Base-by-base conservation (phyloP, 176 grass and related monocot genomes). In the Phyllostachys edulis region DNA sequence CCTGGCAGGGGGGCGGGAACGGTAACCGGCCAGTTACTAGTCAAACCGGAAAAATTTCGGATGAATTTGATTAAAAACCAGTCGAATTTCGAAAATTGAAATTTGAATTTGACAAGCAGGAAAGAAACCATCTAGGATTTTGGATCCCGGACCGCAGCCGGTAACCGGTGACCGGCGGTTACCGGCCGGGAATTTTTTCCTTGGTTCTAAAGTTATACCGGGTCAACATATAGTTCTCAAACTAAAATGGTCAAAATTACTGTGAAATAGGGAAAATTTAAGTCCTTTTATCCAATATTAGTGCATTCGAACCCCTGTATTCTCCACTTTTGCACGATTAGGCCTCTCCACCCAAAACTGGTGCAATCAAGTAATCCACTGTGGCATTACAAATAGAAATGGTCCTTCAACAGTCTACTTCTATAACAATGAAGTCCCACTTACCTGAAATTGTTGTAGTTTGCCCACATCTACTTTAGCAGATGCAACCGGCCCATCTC, bases 391-490 rank as follows among this genome's bases (percentile, higher is more conserved):
- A n/a, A 51, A 80, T 15, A 18, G 13, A 21, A 51, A 67, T 36
- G 27, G 45, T 14, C 18, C 17, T 17, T 52, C 4, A 23, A 23
- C 20, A 15, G 3, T 40, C 17, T 44, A 18, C 4, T 40, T 23
- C 0, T 51, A 26, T 42, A 67, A 67, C 49, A 71, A 62, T 60
- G 65, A 60, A 85, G 59, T 63, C 41, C 26, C 1, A 5, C 47
- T 79, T 49, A 78, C 9, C 62, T 37, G 50, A 77, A 85, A 37
- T 45, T 68, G 16, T 56, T 76, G 47, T 38, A 46, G 23, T 61
- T 38, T 38, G 6, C 56, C 44, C 32, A 2, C 23, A 71, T 82
- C 52, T 64, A 27, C 29, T 13, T 41, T 39, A 29, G 46, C 17
- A 15, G 46, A 39, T 54, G 45, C 63, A 80, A 39, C 15, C 10